Percentiles rank a stretch among this genome's conserved stretches.
Evolutionary conservation across 805 yeast genomes (phyloP).

Genomic region (Saitoella complicata): DNA sequence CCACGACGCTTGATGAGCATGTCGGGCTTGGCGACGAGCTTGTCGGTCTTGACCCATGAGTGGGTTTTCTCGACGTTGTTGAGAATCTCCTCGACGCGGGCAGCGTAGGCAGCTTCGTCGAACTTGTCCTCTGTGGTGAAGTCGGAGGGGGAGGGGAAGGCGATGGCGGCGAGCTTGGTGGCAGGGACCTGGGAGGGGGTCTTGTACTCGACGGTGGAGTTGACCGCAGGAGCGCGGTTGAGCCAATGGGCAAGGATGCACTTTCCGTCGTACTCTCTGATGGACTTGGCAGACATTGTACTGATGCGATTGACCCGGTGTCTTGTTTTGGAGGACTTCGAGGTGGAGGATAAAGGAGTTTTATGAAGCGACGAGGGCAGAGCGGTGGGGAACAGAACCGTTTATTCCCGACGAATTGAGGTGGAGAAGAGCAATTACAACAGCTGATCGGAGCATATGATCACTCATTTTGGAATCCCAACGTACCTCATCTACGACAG

Average conservation of each 20-base stretch:
- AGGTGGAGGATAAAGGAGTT: too few species aligned
- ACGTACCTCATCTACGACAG: too few species aligned
- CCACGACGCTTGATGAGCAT: slow-evolving; percentile 33
- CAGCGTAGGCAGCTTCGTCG: slow-evolving; percentile 6
- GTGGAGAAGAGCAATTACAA: too few species aligned
- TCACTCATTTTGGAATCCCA: too few species aligned
- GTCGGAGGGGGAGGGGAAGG: slow-evolving; percentile 18
- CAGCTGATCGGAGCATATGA: too few species aligned
- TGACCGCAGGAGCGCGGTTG: slow-evolving; percentile 25
- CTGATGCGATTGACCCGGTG: too few species aligned
- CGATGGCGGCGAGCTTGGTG: slow-evolving; percentile 17
- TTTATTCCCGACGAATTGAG: too few species aligned
- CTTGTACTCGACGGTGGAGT: slow-evolving; percentile 11
- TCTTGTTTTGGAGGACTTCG: too few species aligned
- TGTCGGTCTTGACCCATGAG: slow-evolving; percentile 27
- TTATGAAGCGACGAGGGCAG: too few species aligned
- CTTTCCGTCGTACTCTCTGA: slow-evolving; percentile 32
- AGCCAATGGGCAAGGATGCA: slow-evolving; percentile 28
- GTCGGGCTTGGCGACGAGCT: slow-evolving; percentile 32
- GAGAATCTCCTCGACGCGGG: slow-evolving; percentile 20
- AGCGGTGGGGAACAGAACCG: too few species aligned
- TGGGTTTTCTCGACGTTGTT: slow-evolving; percentile 21
- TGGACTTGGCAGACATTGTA: slow-evolving; percentile 29
- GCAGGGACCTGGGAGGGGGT: slow-evolving; percentile 13
- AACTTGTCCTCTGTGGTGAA: not conserved